phyloP scores from a whole-genome alignment of 2,329 filamentous ascomycete genomes.

The Colletotrichum tamarilloi region DNA sequence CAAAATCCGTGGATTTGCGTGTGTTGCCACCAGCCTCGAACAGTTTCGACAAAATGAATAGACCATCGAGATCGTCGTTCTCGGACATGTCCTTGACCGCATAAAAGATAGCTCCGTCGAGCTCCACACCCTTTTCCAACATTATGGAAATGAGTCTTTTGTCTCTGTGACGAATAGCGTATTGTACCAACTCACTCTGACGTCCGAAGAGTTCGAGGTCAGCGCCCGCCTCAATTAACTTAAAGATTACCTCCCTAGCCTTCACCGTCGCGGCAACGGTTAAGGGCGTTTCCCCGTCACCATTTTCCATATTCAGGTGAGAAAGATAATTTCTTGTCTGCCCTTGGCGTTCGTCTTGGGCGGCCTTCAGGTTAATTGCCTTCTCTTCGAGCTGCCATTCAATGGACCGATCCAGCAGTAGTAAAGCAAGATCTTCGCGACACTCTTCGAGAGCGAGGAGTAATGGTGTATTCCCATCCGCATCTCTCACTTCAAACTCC shows the following conservation, averaged over 20 bases:
- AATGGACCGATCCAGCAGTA: too few species aligned
- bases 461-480: too few species aligned
- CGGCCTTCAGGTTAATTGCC: too few species aligned
- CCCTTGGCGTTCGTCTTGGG: fast-evolving
- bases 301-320: fast-evolving
- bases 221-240: fast-evolving
- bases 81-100: fast-evolving
- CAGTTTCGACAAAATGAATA: too few species aligned
- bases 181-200: fast-evolving
- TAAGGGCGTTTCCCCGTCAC: fast-evolving
- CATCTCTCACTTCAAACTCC: fast-evolving
- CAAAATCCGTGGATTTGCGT: too few species aligned
- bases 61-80: fast-evolving
- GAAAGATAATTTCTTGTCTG: too few species aligned
- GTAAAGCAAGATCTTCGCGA: too few species aligned
- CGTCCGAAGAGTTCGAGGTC: fast-evolving
- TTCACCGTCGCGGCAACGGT: fast-evolving
- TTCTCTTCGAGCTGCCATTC: too few species aligned
- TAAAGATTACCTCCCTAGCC: fast-evolving
- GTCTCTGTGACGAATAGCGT: too few species aligned
- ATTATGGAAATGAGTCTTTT: fast-evolving
- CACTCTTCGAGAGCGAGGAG: fast-evolving
- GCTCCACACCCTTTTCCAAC: too few species aligned
- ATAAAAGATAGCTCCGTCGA: too few species aligned
- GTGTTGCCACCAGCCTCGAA: too few species aligned